A percentile compares a stretch with the other conserved stretches of the same genome.
Conservation (phyloP, 768 basidiomycete genomes). For the Tubosaeta brunneosetosa region DNA sequence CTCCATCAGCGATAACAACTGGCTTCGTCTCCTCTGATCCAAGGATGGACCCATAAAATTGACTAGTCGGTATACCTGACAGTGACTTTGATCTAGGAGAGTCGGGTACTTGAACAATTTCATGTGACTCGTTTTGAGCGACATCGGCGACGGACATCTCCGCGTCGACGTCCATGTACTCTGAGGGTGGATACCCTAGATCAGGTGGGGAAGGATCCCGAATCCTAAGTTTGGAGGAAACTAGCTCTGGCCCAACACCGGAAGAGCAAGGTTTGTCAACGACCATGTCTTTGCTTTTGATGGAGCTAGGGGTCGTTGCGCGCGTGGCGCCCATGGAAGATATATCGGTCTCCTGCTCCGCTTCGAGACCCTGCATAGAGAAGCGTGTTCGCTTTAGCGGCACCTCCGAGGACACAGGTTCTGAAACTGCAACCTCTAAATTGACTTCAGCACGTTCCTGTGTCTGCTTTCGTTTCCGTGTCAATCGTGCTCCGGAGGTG, state of each 20-base stretch:
- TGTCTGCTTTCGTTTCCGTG: conserved; percentile 21
- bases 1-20: conserved; percentile 15
- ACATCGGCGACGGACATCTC: neutral
- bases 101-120: neutral
- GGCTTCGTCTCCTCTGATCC: neutral
- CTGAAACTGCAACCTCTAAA: neutral
- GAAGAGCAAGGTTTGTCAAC: conserved; percentile 19
- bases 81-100: conserved; percentile 4
- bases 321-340: conserved; percentile 16
- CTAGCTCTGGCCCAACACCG: conserved; percentile 1
- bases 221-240: conserved; percentile 4
- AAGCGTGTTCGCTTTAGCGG: conserved; percentile 1
- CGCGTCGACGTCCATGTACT: conserved; percentile 27
- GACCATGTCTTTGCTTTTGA: conserved; percentile 11
- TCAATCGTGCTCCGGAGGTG: conserved; percentile 10
- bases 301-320: conserved; percentile 19
- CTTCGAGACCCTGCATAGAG: neutral
- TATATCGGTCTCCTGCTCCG: conserved; percentile 12
- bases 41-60: conserved; percentile 20
- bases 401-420: neutral
- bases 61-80: conserved; percentile 13
- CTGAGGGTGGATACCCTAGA: conserved; percentile 18
- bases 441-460: conserved; percentile 4
- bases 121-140: neutral
- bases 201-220: conserved; percentile 14